phyloP scores from a whole-genome alignment of 1,139 yeast genomes.

The Geotrichum fermentans region DNA sequence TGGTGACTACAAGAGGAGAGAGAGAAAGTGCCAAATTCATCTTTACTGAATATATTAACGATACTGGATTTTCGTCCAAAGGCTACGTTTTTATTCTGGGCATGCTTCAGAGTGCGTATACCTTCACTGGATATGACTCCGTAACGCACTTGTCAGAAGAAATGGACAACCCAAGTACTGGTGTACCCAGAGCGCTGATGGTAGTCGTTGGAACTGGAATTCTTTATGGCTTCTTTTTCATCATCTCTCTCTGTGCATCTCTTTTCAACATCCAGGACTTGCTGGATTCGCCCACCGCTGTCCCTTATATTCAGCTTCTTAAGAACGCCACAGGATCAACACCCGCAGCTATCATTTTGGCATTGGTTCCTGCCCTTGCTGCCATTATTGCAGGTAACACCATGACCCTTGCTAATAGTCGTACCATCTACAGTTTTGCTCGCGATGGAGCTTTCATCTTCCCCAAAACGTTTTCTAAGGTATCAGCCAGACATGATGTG shows the following conservation, averaged over 20 bases:
- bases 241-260: slow-evolving; percentile 52
- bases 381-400: slow-evolving; percentile 61
- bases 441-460: slow-evolving; percentile 65
- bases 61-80: slow-evolving; percentile 24
- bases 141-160: slow-evolving; percentile 78
- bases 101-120: slow-evolving; percentile 70
- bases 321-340: slow-evolving; percentile 25
- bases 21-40: slow-evolving; percentile 26
- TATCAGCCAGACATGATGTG: slow-evolving; percentile 5
- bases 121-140: slow-evolving; percentile 78
- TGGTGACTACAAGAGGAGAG: slow-evolving; percentile 25
- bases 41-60: slow-evolving; percentile 21
- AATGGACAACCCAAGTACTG: slow-evolving; percentile 65
- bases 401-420: slow-evolving; percentile 39
- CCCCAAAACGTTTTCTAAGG: slow-evolving; percentile 10
- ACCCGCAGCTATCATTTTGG: slow-evolving; percentile 59
- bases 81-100: slow-evolving; percentile 44
- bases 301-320: slow-evolving; percentile 17
- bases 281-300: slow-evolving; percentile 31
- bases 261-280: slow-evolving; percentile 50
- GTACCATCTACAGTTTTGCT: slow-evolving; percentile 77
- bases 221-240: slow-evolving; percentile 62
- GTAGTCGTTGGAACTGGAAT: slow-evolving; percentile 61
- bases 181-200: slow-evolving; percentile 71
- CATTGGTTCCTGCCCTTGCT: slow-evolving; percentile 69